Evolutionary conservation across 192 early-diverging fungal genomes (phyloP).

Genomic region (Coemansia erecta): DNA sequence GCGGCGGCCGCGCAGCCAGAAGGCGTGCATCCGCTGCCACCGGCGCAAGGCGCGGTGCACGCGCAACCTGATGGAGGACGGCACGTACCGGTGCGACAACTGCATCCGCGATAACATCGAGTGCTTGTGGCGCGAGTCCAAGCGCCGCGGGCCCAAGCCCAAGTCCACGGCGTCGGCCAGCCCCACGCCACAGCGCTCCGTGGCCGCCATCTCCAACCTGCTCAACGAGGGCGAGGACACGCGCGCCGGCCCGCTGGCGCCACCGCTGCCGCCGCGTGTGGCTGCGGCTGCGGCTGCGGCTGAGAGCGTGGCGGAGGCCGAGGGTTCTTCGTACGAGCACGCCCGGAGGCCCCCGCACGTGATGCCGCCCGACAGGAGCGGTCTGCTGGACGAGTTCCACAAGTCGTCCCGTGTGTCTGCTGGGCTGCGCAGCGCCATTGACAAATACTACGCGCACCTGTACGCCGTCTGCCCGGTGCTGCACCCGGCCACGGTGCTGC

Average conservation of each 20-base stretch:
- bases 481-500: conserved; percentile 37
- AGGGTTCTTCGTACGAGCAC: not conserved
- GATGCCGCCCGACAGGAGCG: conserved; percentile 2
- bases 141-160: conserved; percentile 32
- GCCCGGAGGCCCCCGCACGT: conserved; percentile 5
- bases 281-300: too few relatives aligned
- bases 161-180: not conserved
- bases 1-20: conserved; percentile 28
- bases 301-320: not conserved
- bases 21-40: conserved; percentile 46
- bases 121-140: conserved; percentile 34
- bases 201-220: conserved; percentile 18
- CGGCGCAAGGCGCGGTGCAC: conserved; percentile 39
- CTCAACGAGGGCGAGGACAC: conserved; percentile 19
- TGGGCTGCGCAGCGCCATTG: conserved; percentile 23
- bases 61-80: conserved; percentile 33
- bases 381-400: conserved; percentile 16
- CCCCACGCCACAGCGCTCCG: not conserved
- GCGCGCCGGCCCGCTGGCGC: not conserved
- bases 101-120: conserved; percentile 31
- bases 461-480: conserved; percentile 34
- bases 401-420: not conserved
- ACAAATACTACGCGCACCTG: conserved; percentile 32
- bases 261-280: not conserved
- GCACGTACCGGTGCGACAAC: conserved; percentile 30